Percentiles rank a stretch among this genome's conserved stretches.
Conservation (phyloP, 306 rosid genomes). For the Glycine latifolia region DNA sequence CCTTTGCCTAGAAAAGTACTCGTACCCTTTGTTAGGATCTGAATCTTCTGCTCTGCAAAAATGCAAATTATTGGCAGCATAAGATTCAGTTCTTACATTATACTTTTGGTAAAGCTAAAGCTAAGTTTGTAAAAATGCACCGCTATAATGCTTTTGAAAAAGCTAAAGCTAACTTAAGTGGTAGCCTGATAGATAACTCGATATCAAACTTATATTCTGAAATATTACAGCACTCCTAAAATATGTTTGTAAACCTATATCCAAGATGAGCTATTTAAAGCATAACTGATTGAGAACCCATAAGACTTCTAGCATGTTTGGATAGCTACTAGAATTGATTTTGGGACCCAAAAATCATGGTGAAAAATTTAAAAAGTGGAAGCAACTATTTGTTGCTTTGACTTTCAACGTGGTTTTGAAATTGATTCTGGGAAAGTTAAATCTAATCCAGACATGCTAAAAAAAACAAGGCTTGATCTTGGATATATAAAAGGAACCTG, state of each 20-base stretch:
- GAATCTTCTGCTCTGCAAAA: slow-evolving; percentile 70
- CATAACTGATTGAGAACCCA: neutral
- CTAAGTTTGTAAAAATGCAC: slow-evolving; percentile 4
- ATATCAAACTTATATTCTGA: slow-evolving; percentile 14
- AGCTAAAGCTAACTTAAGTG: slow-evolving; percentile 8
- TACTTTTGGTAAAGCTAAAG: slow-evolving; percentile 15
- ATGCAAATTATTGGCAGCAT: slow-evolving; percentile 24
- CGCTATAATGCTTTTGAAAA: neutral
- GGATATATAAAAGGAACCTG: slow-evolving; percentile 20
- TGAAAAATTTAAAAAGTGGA: no score
- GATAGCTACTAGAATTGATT: no score
- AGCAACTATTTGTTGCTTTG: no score
- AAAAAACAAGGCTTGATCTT: neutral
- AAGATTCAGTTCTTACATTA: neutral
- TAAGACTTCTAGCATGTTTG: neutral
- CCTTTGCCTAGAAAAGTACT: slow-evolving; percentile 60
- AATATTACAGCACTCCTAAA: neutral
- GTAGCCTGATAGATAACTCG: neutral
- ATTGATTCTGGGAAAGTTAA: no score
- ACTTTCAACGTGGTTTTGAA: no score
- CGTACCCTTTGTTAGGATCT: slow-evolving; percentile 52
- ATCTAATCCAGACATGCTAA: no score
- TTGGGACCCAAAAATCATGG: no score
- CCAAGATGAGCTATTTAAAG: neutral
- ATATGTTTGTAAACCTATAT: neutral